Percentiles rank a stretch among this genome's conserved stretches.
Evolutionary conservation across 2,329 filamentous ascomycete genomes (phyloP).

Genomic region (Cryphonectria nitschkei): DNA sequence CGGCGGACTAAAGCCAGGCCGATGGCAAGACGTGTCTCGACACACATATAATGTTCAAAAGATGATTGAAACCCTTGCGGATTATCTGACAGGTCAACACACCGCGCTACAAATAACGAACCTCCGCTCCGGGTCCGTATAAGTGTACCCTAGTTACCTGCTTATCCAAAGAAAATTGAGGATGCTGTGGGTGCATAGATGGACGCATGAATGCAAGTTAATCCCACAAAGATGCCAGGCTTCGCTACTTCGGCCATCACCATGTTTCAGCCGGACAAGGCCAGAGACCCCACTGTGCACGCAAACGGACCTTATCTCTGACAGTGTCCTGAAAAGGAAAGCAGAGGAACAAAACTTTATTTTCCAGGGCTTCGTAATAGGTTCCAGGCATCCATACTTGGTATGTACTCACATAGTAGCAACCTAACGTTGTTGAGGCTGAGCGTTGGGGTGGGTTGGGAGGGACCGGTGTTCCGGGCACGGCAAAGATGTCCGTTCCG

Average conservation of each 20-base stretch:
- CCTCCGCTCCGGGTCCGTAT: neutral
- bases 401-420: too few species aligned
- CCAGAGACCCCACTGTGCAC: neutral
- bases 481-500: neutral
- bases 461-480: neutral
- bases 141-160: too few species aligned
- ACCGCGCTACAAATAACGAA: neutral
- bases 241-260: neutral
- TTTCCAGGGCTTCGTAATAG: too few species aligned
- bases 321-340: too few species aligned
- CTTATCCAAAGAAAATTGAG: neutral
- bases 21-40: neutral
- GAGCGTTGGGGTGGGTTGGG: neutral
- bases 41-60: too few species aligned
- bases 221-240: neutral
- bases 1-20: neutral
- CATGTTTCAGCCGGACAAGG: neutral
- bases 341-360: too few species aligned
- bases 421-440: neutral
- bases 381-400: too few species aligned
- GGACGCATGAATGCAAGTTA: neutral
- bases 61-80: neutral
- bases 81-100: neutral
- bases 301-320: neutral
- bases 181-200: neutral